Evolutionary conservation across 2,329 filamentous ascomycete genomes (phyloP), one percentile per base, ranked within the genome.

Genomic region (Hymenoscyphus linearis): DNA sequence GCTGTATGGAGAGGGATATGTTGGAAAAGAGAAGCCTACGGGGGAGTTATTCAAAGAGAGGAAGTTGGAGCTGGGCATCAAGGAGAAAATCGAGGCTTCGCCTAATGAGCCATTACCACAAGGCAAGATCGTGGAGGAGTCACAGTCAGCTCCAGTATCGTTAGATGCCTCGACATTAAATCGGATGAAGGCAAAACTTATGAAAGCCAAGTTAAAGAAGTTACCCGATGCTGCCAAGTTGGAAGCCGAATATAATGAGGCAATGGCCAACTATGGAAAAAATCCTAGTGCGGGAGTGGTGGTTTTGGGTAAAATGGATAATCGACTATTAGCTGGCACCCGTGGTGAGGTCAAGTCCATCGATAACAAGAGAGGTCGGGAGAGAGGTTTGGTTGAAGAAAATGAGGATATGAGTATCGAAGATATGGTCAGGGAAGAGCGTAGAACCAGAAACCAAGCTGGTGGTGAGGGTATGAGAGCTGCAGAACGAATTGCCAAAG

Each of bases 321-420:
- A 89, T 72, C 88, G 93, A 6, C 88, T 96, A 82, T 81, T 99
- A 2, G 91, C 92, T 18, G 91, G 90, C 7, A 76, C 78, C 0
- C 80, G 85, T 4, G 81, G 76, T 22, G 95, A 98, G 75, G 89
- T 93, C 60, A 93, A 87, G 68, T 78, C 85, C 0, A 80, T 97
- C 7, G 85, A 88, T 27, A 96, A 85, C 62, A 95, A 89, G 71
- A 85, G 93, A 55, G 93, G 93, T 2, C 83, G 85, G 5, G 93
- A 96, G 74, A 86, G 93, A 59, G 95, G 93, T 1, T 82, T 86
- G 7, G 89, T 99, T 5, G 85, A 90, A 68, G 91, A 95, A 66
- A 98, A 98, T 71, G 90, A 96, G 58, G 92, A 98, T 69, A 98
- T 99, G 92, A 88, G 81, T 34, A 89, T 99, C 63, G 92, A 96